Conservation (phyloP, 192 early-diverging fungal genomes). For the Chytriomyces confervae region DNA sequence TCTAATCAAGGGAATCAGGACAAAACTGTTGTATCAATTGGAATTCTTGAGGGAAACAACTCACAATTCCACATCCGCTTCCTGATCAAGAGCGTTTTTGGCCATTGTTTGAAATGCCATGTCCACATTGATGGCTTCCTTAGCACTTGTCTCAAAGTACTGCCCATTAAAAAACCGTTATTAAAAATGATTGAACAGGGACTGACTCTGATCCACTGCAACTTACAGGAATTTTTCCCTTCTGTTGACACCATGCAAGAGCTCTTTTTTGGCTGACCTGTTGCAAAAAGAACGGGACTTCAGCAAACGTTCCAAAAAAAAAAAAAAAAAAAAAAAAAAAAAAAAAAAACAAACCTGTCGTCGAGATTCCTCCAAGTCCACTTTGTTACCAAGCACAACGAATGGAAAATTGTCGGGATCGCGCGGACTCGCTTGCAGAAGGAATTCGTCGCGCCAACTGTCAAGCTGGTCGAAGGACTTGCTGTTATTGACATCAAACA, state of each 20-base stretch:
- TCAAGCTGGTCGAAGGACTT: constrained; percentile 96
- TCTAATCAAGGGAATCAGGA: not conserved
- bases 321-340: not conserved
- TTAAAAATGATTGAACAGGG: not conserved
- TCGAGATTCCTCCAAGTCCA: constrained; percentile 94
- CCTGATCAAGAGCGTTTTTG: constrained; percentile 92
- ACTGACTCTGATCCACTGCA: not conserved
- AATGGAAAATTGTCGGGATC: constrained; percentile 99
- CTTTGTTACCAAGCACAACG: constrained; percentile 98
- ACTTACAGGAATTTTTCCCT: constrained; percentile 84
- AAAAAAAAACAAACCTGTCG: constrained; percentile 66
- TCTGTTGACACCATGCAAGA: constrained; percentile 94
- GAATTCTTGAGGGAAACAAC: not conserved
- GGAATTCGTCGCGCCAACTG: constrained; percentile 98
- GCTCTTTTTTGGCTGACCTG: constrained; percentile 96
- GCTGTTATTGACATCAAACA: constrained; percentile 94
- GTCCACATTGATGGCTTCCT: constrained; percentile 98
- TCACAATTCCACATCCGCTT: constrained; percentile 86
- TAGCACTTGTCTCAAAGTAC: constrained; percentile 98
- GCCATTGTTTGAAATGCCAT: constrained; percentile 96
- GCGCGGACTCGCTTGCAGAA: constrained; percentile 91
- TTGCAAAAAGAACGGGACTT: constrained; percentile 36
- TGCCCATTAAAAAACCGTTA: constrained; percentile 30
- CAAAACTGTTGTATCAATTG: not conserved
- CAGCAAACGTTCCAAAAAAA: not conserved